Evolutionary conservation across 2,329 filamentous ascomycete species (phyloP), one percentile per base, ranked within the genome.

Genomic region (Magnaporthiopsis rhizophila): DNA sequence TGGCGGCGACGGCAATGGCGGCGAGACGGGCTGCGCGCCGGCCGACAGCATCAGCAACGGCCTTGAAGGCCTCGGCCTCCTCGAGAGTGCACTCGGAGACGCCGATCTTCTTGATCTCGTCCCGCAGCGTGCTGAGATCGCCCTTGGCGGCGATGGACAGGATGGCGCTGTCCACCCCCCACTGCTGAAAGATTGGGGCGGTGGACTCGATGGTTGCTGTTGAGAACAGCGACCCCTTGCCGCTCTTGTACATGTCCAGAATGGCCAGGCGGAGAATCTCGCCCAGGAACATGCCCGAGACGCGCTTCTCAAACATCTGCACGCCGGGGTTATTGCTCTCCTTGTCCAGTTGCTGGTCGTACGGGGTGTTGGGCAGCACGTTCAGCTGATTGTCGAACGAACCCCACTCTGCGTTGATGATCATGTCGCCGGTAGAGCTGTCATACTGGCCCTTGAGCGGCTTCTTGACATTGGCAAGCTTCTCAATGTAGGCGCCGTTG

Each of bases 241-340:
- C 81, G 69, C 91, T 83, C 70, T 89, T 83, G 71, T 93, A 80
- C 74, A 97, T 83, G 65, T 86, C 82, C 62, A 95, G 75, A 28
- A 97, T 79, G 21, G 88, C 87, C 59, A 91, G 83, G 64, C 95
- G 89, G 64, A 97, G 83, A 67, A 98, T 93, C 76, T 99, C 95
- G 64, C 95, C 95, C 61, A 99, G 78, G 79, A 98, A 99, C 94
- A 99, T 98, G 74, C 95, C 95, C 0, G 92, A 97, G 21, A 99
- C 89, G 61, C 94, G 90, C 83, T 99, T 99, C 80, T 99, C 95
- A 73, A 98, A 99, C 91, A 98, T 97, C 74, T 99, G 95, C 67
- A 96, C 87, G 32, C 95, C 95, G 0, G 93, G 94, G 76, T 99
- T 98, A 70, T 91, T 87, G 68, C 89, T 95, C 66, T 89, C 86